Conservation (phyloP, 1,284 basidiomycete genomes). For the Porodaedalea pini region DNA sequence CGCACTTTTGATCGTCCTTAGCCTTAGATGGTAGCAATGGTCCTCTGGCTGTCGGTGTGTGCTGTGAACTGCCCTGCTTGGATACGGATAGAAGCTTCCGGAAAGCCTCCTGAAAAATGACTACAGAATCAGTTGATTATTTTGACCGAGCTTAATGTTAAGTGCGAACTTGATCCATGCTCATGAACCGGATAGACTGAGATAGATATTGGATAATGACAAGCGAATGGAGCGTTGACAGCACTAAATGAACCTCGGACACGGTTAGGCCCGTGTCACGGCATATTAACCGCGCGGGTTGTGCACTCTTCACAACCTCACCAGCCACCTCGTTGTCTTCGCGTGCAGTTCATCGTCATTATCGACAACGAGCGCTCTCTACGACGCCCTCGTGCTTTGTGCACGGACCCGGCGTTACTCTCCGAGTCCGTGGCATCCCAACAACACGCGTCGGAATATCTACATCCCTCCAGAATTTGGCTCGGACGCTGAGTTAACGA, state of each 20-base stretch:
- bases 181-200: too few species aligned
- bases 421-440: constrained; percentile 11
- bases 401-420: constrained; percentile 12
- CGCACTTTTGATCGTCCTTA: constrained; percentile 3
- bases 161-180: constrained; percentile 18
- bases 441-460: constrained; percentile 2
- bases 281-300: too few species aligned
- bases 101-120: constrained; percentile 38
- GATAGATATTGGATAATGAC: too few species aligned
- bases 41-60: constrained; percentile 6
- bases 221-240: too few species aligned
- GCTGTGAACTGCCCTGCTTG: constrained; percentile 25
- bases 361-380: not conserved
- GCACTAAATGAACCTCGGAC: too few species aligned
- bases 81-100: constrained; percentile 31
- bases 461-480: not conserved
- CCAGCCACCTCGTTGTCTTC: not conserved
- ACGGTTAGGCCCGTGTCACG: too few species aligned
- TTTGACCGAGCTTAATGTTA: not conserved
- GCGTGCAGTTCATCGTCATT: not conserved
- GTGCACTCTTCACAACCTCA: not conserved
- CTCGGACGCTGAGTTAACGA: too few species aligned
- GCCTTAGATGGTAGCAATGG: constrained; percentile 13
- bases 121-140: not conserved
- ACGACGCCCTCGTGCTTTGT: constrained; percentile 6